Evolutionary conservation across 208 protist genomes (phyloP), one percentile per base, ranked within the genome.

Genomic region (Trypanosoma platydactyli): DNA sequence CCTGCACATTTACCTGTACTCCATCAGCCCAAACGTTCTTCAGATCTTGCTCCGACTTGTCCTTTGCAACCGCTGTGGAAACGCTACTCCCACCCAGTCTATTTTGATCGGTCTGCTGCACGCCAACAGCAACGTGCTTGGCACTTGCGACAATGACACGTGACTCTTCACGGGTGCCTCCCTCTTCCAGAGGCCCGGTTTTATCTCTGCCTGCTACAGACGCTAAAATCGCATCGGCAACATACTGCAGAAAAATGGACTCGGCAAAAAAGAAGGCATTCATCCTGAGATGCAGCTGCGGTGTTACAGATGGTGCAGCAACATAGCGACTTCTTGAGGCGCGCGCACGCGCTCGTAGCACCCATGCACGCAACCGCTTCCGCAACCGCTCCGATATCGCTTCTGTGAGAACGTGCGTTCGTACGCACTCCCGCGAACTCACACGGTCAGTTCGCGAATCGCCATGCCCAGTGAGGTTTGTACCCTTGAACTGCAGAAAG

Each of bases 391-490:
- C 73, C 1, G 86, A 87, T 60, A 95, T 92, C 44, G 77, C 63
- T 60, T 86, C 84, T 25, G 84, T 91, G 0, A 95, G 72, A 33
- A 76, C 84, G 50, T 95, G 83, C 45, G 81, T 82, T 55, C 88
- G 78, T 18, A 95, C 84, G 69, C 89, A 95, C 76, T 95, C 86
- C 2, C 84, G 84, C 53, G 89, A 95, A 60, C 76, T 81, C 48
- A 91, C 68, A 46, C 50, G 65, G 55, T 90, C 84, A 1, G 74
- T 68, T 3, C 81, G 67, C 4, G 84, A 83, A 58, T 87, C 78
- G 3, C 79, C 84, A 60, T 76, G 86, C 11, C 89, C 89, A 0
- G 74, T 83, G 44, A 95, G 55, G 11, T 78, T 77, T 41, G 66
- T 78, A 2, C 83, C 89, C 22, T 76, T 54, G 11, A 92, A 61